Evolutionary conservation across 768 basidiomycete genomes (phyloP), one percentile per base, ranked within the genome.

Genomic region (Kwoniella pini): DNA sequence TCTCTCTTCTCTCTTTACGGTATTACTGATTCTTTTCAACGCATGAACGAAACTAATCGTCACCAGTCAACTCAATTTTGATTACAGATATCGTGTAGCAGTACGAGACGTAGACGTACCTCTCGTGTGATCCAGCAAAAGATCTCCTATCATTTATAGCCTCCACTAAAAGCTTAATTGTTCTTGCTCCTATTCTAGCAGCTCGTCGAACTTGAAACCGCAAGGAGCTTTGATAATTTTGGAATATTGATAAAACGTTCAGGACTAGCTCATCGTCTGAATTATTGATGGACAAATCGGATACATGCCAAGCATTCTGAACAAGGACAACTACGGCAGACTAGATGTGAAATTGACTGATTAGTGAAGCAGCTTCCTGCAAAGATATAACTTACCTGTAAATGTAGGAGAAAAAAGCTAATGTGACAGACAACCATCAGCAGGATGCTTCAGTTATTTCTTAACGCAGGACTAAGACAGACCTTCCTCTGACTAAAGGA

Each of bases 51-150:
- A 52, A 15, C 51, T 52, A 22, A 21, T 12, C 13, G 48, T 17
- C 7, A 15, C 15, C 33, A 7, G 33, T 15, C 33, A 36, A 36
- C 33, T 36, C 15, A 15, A 36, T 36, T 15, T 7, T 7, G 33
- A 7, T 36, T 15, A 7, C 7, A 7, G 7, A 7, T 36, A 36
- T 36, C 33, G n/a, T n/a, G n/a, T n/a, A n/a, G n/a, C n/a, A n/a
- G n/a, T 15, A 36, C 7, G 33, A 15, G 33, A 7, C 7, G 33
- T 17, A 11, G 3, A 31, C 51, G 15, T 17, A 52, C 51, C 31
- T 52, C 31, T 52, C 51, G 31, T 39, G 26, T 12, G 22, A 39
- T 39, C 51, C 51, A 19, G 51, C 51, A 38, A 52, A 52, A 10
- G 21, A 22, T 13, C 51, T 22, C n/a, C 51, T 27, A 52, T 52